phyloP scores from a whole-genome alignment of 768 basidiomycete species.

The Pisolithus tinctorius region DNA sequence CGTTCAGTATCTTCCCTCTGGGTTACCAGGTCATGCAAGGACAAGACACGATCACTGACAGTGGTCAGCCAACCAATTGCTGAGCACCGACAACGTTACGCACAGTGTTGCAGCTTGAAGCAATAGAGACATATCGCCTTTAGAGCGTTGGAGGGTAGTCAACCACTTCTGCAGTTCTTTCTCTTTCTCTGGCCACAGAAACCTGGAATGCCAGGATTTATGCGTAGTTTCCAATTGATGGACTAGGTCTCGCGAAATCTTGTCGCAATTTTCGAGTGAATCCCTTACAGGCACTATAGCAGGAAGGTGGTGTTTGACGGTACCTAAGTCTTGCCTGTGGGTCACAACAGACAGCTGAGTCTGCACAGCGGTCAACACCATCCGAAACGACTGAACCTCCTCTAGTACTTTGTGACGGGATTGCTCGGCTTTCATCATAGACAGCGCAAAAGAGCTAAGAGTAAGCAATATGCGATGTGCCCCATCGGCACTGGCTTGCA shows the following conservation, averaged over 20 bases:
- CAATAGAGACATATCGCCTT: too few species aligned
- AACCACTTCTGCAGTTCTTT: not conserved
- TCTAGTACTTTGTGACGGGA: not conserved
- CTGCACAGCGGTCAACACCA: not conserved
- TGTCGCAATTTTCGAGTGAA: not conserved
- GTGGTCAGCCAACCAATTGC: not conserved
- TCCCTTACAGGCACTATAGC: not conserved
- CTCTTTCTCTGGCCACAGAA: not conserved
- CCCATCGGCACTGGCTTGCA: too few species aligned
- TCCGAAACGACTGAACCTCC: not conserved
- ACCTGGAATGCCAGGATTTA: not conserved
- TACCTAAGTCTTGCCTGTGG: not conserved
- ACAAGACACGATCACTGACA: too few species aligned
- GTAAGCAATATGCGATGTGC: constrained; percentile 1
- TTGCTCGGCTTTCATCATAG: not conserved
- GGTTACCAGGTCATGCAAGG: not conserved
- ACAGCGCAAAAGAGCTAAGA: not conserved
- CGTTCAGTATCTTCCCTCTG: not conserved
- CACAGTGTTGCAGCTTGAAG: not conserved
- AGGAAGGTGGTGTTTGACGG: not conserved
- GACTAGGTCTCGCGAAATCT: not conserved
- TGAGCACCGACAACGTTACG: not conserved
- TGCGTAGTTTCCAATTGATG: not conserved
- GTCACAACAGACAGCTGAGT: not conserved
- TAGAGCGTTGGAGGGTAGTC: too few species aligned